Percentiles rank a stretch among this genome's conserved stretches.
Conservation (phyloP, 176 grass and related monocot species). For the Aegilops speltoides region DNA sequence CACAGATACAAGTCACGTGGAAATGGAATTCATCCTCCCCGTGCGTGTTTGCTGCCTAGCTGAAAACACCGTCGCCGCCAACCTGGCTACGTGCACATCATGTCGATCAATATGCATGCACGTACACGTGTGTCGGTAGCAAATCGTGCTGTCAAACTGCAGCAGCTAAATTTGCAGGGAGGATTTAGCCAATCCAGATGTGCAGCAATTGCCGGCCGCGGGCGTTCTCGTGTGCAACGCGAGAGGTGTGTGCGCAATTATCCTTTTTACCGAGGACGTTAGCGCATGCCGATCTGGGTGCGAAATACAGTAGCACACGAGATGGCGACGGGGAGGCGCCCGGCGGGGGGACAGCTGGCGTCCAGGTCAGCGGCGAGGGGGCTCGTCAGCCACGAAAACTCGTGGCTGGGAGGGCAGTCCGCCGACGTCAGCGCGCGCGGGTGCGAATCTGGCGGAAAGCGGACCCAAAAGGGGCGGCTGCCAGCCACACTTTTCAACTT, state of each 20-base stretch:
- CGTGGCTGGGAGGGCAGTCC: slow-evolving; percentile 46
- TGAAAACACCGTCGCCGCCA: neutral
- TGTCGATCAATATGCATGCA: neutral
- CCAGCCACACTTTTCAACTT: slow-evolving; percentile 10
- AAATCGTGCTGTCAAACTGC: no score
- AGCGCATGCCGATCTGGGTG: neutral
- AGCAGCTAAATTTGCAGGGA: no score
- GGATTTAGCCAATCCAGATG: no score
- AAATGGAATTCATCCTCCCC: neutral
- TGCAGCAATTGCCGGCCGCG: no score
- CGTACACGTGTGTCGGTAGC: no score
- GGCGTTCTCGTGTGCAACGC: neutral
- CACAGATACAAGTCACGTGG: neutral
- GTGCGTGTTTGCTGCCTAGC: neutral
- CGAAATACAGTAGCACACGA: neutral
- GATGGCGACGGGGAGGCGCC: neutral
- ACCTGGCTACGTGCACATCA: no score
- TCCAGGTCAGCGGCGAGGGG: slow-evolving; percentile 47
- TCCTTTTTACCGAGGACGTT: neutral
- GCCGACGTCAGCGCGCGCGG: slow-evolving; percentile 25
- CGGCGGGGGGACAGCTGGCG: slow-evolving; percentile 16
- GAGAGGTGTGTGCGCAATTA: neutral
- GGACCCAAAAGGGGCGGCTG: slow-evolving; percentile 34
- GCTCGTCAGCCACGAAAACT: slow-evolving; percentile 45
- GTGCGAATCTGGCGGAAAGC: slow-evolving; percentile 39